A percentile compares a stretch with the other conserved stretches of the same genome.
Evolutionary conservation across 176 grass and related monocot species (phyloP).

Genomic region (Aegilops umbellulata): DNA sequence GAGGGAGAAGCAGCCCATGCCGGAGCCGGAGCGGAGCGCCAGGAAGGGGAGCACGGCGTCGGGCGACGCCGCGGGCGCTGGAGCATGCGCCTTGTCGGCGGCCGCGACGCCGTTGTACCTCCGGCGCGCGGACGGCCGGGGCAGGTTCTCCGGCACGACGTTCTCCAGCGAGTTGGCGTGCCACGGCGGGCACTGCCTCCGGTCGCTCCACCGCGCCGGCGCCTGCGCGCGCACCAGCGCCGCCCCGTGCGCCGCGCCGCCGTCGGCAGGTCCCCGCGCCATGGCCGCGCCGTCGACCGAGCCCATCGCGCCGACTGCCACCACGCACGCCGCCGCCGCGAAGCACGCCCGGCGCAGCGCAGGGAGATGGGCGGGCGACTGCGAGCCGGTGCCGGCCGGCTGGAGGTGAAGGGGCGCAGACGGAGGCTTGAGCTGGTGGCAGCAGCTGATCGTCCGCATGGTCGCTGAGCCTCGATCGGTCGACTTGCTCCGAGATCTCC

Average conservation of each 20-base stretch:
- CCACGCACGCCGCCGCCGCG: constrained; percentile 10
- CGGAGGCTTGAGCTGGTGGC: constrained; percentile 5
- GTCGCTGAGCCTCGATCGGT: not conserved
- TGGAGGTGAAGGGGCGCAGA: not conserved
- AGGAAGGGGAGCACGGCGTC: constrained; percentile 20
- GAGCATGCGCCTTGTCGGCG: not conserved
- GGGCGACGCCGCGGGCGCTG: not conserved
- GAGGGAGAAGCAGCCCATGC: constrained; percentile 65
- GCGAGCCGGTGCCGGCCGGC: not conserved
- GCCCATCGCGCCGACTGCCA: constrained; percentile 38
- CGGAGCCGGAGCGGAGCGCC: constrained; percentile 16
- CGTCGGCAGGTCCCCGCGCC: not conserved
- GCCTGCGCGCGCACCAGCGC: not conserved
- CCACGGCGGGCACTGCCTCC: constrained; percentile 80
- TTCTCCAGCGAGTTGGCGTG: constrained; percentile 74
- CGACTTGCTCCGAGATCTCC: too few relatives aligned
- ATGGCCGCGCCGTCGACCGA: not conserved
- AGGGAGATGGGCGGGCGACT: not conserved
- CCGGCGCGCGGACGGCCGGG: constrained; percentile 53
- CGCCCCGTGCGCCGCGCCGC: not conserved
- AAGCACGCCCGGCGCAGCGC: constrained; percentile 49
- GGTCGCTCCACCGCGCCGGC: constrained; percentile 76
- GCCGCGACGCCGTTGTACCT: constrained; percentile 44
- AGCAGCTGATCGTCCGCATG: not conserved
- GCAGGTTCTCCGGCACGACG: constrained; percentile 88